These are phyloP conservation scores for Colletotrichum simmondsii DNA, from an alignment of 2,329 filamentous ascomycete genomes.

Conservation along the genomic window DNA sequence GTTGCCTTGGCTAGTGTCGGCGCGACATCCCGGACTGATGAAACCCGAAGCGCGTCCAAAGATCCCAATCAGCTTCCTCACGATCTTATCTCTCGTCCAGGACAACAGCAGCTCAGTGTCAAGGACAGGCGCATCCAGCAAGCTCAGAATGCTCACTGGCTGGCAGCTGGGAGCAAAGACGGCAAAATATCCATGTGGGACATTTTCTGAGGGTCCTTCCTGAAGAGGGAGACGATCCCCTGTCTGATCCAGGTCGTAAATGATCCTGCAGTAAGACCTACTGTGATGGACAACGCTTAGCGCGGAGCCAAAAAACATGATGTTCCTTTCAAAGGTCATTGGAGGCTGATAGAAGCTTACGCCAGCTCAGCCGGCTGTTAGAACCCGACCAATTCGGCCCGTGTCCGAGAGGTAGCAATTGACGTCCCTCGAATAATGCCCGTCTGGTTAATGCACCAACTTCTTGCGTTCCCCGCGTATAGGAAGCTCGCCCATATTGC, in stretches of 20 bases:
- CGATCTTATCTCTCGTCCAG: constrained; percentile 12
- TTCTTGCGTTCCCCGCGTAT: background rate
- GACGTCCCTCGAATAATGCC: background rate
- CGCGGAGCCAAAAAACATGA: background rate
- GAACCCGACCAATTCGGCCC: background rate
- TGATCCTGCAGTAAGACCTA: constrained; percentile 16
- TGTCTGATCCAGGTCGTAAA: background rate
- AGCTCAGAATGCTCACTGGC: constrained; percentile 82
- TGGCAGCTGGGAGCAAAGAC: constrained; percentile 92
- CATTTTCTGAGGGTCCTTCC: constrained; percentile 72
- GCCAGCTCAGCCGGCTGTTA: background rate
- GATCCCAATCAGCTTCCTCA: constrained; percentile 13
- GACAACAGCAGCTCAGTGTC: constrained; percentile 55
- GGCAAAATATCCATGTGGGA: constrained; percentile 97
- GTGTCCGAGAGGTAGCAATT: background rate
- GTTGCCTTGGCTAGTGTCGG: constrained; percentile 73
- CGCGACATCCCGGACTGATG: constrained; percentile 4
- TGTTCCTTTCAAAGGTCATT: constrained; percentile 4
- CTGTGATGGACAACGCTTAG: constrained; percentile 1
- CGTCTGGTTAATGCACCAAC: background rate
- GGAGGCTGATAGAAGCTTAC: background rate
- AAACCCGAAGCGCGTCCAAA: constrained; percentile 10
- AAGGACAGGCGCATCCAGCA: constrained; percentile 72
- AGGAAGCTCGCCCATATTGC: background rate
- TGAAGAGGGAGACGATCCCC: background rate